phyloP scores from a whole-genome alignment of 495 filamentous ascomycete species.

The Hypoxylon fuscum region DNA sequence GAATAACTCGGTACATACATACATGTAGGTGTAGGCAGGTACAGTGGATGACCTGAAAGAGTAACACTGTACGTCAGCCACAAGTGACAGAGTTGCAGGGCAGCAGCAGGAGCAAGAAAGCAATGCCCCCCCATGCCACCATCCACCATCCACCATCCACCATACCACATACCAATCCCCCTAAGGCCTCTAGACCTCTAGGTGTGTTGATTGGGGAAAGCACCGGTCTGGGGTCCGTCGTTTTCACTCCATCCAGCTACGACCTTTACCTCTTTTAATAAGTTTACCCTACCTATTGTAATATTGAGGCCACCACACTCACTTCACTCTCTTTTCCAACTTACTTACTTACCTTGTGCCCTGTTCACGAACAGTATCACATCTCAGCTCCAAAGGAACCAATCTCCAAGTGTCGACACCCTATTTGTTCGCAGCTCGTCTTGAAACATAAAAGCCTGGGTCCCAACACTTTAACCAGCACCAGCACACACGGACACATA shows the following conservation, averaged over 20 bases:
- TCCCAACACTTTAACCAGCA: conserved; percentile 21
- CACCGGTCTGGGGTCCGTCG: too few relatives aligned
- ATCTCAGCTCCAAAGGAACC: conserved; percentile 10
- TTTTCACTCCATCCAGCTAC: too few relatives aligned
- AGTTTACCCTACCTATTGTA: conserved; percentile 24
- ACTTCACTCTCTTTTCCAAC: conserved; percentile 14
- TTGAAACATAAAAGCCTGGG: conserved; percentile 30
- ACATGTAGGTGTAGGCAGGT: not conserved
- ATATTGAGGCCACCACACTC: conserved; percentile 31
- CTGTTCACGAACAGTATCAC: conserved; percentile 17
- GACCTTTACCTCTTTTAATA: conserved; percentile 18
- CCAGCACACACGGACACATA: too few relatives aligned
- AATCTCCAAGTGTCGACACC: conserved; percentile 17
- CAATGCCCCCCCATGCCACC: not conserved
- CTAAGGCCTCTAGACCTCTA: too few relatives aligned
- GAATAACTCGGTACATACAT: too few relatives aligned
- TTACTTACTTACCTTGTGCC: conserved; percentile 16
- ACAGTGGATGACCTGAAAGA: not conserved
- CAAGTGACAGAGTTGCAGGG: conserved; percentile 17
- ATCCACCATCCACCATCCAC: too few relatives aligned
- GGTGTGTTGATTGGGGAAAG: too few relatives aligned
- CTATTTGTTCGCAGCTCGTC: conserved; percentile 24
- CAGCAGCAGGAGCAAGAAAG: too few relatives aligned
- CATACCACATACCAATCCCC: too few relatives aligned
- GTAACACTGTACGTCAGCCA: conserved; percentile 21